Evolutionary conservation across 371 early-diverging fungal genomes (phyloP).

Genomic region (Smittium mucronatum): DNA sequence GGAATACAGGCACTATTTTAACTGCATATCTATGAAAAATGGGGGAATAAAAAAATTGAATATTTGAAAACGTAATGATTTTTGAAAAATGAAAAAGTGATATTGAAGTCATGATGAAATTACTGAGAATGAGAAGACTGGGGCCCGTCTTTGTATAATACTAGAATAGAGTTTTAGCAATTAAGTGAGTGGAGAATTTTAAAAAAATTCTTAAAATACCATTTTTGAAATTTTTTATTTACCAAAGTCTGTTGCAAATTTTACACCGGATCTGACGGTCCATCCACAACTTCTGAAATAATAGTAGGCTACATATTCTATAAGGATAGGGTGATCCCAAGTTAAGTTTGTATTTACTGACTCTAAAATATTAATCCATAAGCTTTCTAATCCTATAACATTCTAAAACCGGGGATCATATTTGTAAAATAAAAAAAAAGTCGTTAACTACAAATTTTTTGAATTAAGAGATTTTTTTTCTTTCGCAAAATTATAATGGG

Average conservation of each 20-base stretch:
- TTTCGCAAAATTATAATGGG: no score
- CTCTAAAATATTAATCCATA: conserved; percentile 15
- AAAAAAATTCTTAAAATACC: no score
- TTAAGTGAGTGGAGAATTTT: not conserved
- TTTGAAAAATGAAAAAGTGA: no score
- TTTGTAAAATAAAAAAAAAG: not conserved
- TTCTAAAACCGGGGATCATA: not conserved
- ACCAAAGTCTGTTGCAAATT: conserved; percentile 69
- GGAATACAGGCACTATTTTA: conserved; percentile 2
- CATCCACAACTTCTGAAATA: conserved; percentile 67
- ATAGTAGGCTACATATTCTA: conserved; percentile 64
- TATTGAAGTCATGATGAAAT: not conserved
- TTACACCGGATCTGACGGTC: conserved; percentile 66
- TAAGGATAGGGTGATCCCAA: conserved; percentile 14
- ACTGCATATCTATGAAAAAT: conserved; percentile 8
- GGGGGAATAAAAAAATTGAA: not conserved
- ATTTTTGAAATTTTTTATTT: no score
- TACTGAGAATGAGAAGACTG: conserved; percentile 11
- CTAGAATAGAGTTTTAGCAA: not conserved
- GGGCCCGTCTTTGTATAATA: conserved; percentile 12
- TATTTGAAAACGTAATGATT: no score
- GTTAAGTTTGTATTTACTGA: not conserved
- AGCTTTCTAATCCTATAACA: not conserved
- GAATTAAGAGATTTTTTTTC: no score
- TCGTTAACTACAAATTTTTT: no score